Evolutionary conservation across 345 rosid genomes (phyloP), one percentile per base, ranked within the genome.

Genomic region (Cochlearia excelsa): DNA sequence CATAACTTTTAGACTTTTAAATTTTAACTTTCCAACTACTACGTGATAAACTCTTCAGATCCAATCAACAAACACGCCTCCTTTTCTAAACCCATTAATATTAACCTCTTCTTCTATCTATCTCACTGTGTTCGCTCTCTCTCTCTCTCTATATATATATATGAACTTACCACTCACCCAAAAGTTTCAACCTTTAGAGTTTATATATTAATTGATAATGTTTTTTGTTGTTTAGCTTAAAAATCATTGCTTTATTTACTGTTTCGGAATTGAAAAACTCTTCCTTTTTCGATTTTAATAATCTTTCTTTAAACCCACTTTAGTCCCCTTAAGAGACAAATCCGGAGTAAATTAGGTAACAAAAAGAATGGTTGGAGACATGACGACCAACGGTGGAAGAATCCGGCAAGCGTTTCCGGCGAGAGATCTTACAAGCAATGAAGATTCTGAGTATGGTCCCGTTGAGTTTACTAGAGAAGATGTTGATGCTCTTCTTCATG

Each of bases 401-500:
- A 46, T 69, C 69, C 79, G 88, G 63, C 82, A 67, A 47, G 74
- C 79, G 1, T 77, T 79, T 64, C 72, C 78, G 16, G 74, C 77
- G 8, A 82, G 61, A 77, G 88, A 83, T 79, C 82, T 79, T 53
- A 70, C 76, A 30, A 83, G 88, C 55, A 79, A 66, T 64, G 80
- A 79, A 5, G 88, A 84, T 65, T 83, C 88, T 33, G 88, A 83
- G 39, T 79, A 69, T 57, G 80, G 88, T 6, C 71, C 77, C 23
- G 63, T 73, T 60, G 88, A 83, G 71, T 79, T 79, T 69, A 75
- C 88, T 2, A 75, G 88, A 64, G 88, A 81, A 79, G 88, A 79
- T 26, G 88, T 83, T 59, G 85, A 77, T 8, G 77, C 88, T 47
- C 75, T 83, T 65, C 67, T 83, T 61, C 80, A 63, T 55, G 84